Percentiles rank a stretch among this genome's conserved stretches.
Conservation (phyloP, 768 basidiomycete genomes). For the Pulveroboletus sp. region DNA sequence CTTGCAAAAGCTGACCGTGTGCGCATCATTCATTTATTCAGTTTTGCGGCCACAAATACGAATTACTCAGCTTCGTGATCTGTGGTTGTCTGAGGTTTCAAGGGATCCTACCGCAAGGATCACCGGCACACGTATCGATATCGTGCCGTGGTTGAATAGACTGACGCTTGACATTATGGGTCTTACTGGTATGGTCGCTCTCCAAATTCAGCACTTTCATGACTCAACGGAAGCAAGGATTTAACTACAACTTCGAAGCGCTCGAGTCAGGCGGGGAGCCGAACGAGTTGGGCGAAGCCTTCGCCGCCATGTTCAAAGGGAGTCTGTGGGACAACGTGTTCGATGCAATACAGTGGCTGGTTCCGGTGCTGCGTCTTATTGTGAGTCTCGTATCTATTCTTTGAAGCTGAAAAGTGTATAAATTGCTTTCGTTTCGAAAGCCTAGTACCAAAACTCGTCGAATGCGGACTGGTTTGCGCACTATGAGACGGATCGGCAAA, state of each 20-base stretch:
- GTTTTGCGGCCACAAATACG: not conserved
- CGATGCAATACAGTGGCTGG: constrained; percentile 30
- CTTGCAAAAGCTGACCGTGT: constrained; percentile 54
- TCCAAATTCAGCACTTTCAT: not conserved
- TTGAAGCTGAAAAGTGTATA: not conserved
- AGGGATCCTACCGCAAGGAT: constrained; percentile 19
- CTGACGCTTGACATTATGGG: constrained; percentile 43
- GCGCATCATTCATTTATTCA: constrained; percentile 7
- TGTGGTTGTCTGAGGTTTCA: constrained; percentile 39
- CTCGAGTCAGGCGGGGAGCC: constrained; percentile 22
- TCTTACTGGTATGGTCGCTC: constrained; percentile 29
- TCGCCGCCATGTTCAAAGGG: constrained; percentile 29
- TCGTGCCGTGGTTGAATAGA: constrained; percentile 32
- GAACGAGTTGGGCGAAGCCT: constrained; percentile 33
- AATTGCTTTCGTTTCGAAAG: constrained; percentile 7
- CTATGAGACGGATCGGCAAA: constrained; percentile 49
- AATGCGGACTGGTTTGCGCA: constrained; percentile 30
- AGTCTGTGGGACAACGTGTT: constrained; percentile 17
- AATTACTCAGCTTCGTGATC: constrained; percentile 44
- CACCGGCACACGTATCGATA: constrained; percentile 26
- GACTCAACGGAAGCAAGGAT: constrained; percentile 26
- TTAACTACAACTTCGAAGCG: constrained; percentile 36
- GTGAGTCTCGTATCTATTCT: constrained; percentile 25
- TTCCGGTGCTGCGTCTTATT: constrained; percentile 39
- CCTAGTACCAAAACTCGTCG: constrained; percentile 16